A percentile compares a stretch with the other conserved stretches of the same genome.
Conservation (phyloP, 345 rosid genomes). For the Stellera chamaejasme region DNA sequence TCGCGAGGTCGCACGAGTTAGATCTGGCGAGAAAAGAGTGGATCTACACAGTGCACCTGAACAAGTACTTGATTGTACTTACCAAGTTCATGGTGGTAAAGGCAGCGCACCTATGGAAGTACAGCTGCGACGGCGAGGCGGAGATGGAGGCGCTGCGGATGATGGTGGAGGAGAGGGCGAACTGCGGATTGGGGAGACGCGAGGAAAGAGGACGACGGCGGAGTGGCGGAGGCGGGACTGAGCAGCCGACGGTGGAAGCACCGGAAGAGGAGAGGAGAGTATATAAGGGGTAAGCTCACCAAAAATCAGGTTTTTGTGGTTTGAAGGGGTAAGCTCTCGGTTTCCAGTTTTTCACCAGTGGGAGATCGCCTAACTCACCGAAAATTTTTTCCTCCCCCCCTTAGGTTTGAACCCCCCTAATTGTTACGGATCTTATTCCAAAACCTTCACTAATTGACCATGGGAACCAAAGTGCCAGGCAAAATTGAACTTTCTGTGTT, state of each 20-base stretch:
- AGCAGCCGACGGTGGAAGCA: constrained; percentile 59
- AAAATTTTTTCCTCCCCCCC: no score
- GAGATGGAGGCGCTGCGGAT: constrained; percentile 43
- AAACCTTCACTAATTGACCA: no score
- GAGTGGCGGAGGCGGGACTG: constrained; percentile 45
- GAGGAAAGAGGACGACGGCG: constrained; percentile 30
- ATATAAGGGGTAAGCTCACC: no score
- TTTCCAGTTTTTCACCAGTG: no score
- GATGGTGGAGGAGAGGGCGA: constrained; percentile 42
- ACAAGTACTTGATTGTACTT: constrained; percentile 56
- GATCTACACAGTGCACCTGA: constrained; percentile 70
- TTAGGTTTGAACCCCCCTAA: no score
- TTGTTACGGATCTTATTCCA: no score
- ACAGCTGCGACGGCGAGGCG: constrained; percentile 51
- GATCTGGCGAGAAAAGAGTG: constrained; percentile 41
- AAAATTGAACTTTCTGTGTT: no score
- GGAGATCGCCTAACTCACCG: no score
- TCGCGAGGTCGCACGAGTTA: constrained; percentile 52
- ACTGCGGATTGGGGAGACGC: constrained; percentile 86
- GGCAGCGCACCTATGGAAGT: constrained; percentile 36
- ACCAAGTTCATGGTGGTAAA: constrained; percentile 69
- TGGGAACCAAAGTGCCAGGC: no score
- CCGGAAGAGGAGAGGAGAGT: constrained; percentile 64
- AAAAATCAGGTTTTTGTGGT: no score
- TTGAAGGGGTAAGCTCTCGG: no score